Evolutionary conservation across 1,284 basidiomycete genomes (phyloP), one percentile per base, ranked within the genome.

Genomic region (Sporisorium reilianum): DNA sequence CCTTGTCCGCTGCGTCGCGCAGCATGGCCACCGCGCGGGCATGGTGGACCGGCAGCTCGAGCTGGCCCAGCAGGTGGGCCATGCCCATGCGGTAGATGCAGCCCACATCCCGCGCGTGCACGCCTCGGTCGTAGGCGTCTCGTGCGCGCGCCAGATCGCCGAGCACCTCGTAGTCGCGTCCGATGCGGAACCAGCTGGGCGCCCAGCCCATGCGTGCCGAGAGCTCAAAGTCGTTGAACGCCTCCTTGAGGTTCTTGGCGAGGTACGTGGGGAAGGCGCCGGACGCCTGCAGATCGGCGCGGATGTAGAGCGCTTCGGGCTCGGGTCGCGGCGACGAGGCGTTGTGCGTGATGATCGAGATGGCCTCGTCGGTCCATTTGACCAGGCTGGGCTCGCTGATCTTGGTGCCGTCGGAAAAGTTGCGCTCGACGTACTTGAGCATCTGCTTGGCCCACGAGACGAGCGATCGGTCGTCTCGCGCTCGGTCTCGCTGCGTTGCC

Each of bases 131-230:
- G 81, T 94, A 95, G 75, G 93, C 95, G 42, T 93, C 91, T 49
- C 87, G 88, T 0, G 94, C 93, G 40, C 91, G 89, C 0, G 84
- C 67, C 10, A 78, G 50, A 83, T 96, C 93, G 25, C 89, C 90
- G 66, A 95, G 93, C 56, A 89, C 90, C 86, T 97, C 95, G 83
- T 97, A 97, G 78, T 97, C 95, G 28, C 91, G 87, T 0, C 94
- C 95, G 3, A 97, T 89, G 48, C 91, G 88, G 86, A 94, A 97
- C 95, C 95, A 97, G 0, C 77, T 79, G 14, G 81, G 68, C 10
- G 82, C 74, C 56, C 65, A 81, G 5, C 83, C 83, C 67, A 80
- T 69, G 10, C 83, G 68, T 2, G 82, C 83, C 4, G 83, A 82
- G 18, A 77, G 75, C 61, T 84, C 83, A 81, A 93, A 96, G 83